Conservation (phyloP, 805 yeast species). For the Ogataea neopini region DNA sequence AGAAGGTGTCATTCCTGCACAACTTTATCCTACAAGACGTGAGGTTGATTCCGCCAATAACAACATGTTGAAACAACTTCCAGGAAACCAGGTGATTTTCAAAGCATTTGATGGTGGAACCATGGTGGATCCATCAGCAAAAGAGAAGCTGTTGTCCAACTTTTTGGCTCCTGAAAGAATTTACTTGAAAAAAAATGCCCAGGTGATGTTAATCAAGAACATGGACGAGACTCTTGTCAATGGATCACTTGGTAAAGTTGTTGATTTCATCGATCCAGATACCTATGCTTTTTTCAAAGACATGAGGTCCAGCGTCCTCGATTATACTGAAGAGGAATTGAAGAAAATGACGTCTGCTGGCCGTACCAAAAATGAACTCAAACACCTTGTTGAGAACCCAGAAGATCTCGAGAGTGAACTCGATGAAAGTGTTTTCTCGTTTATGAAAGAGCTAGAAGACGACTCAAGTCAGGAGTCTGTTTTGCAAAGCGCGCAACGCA, state of each 20-base stretch:
- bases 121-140: constrained; percentile 39
- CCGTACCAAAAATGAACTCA: constrained; percentile 18
- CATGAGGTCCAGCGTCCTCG: constrained; percentile 16
- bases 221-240: constrained; percentile 71
- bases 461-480: constrained; percentile 25
- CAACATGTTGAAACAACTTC: constrained; percentile 45
- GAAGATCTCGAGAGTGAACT: constrained; percentile 28
- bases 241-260: constrained; percentile 72
- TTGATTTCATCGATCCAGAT: constrained; percentile 46
- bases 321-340: constrained; percentile 25
- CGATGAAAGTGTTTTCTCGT: constrained; percentile 52
- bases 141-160: constrained; percentile 49
- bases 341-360: constrained; percentile 14
- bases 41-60: constrained; percentile 73
- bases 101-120: constrained; percentile 58
- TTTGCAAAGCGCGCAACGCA: constrained; percentile 41
- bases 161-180: constrained; percentile 63
- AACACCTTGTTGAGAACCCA: constrained; percentile 22
- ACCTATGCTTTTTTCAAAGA: constrained; percentile 45
- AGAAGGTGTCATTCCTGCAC: constrained; percentile 71
- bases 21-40: constrained; percentile 66
- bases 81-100: constrained; percentile 45
- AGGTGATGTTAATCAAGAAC: constrained; percentile 81
- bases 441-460: constrained; percentile 34
- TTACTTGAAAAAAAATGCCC: constrained; percentile 67